Evolutionary conservation across 1,284 basidiomycete genomes (phyloP).

Genomic region (Tylopilus orsonianus): DNA sequence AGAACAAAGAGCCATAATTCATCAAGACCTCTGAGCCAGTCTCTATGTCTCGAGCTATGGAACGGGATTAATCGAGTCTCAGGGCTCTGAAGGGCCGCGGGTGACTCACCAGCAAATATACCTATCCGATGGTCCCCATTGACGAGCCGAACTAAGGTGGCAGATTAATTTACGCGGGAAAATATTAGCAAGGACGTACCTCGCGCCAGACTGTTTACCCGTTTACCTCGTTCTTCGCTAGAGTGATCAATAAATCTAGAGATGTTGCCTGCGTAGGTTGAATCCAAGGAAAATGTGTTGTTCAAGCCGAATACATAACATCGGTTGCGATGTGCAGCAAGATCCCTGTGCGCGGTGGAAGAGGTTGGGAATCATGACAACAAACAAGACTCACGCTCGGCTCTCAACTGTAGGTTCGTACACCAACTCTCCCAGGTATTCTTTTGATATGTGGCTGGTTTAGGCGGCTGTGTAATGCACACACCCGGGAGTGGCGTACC

Average conservation of each 20-base stretch:
- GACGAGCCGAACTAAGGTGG: constrained; percentile 47
- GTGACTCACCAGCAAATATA: constrained; percentile 49
- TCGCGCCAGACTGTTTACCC: constrained; percentile 45
- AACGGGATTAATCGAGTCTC: background rate
- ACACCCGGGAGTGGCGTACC: constrained; percentile 30
- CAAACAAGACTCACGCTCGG: constrained; percentile 42
- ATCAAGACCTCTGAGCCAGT: constrained; percentile 49
- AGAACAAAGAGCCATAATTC: constrained; percentile 52
- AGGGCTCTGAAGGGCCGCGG: background rate
- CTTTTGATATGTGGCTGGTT: constrained; percentile 27
- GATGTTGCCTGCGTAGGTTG: constrained; percentile 51
- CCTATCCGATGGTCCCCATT: constrained; percentile 61
- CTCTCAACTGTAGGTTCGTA: constrained; percentile 29
- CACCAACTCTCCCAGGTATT: constrained; percentile 48
- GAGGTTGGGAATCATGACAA: background rate
- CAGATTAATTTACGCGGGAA: constrained; percentile 5
- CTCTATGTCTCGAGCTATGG: constrained; percentile 36
- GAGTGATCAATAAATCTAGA: constrained; percentile 63
- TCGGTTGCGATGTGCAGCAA: constrained; percentile 37
- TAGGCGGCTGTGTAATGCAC: background rate
- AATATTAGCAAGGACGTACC: constrained; percentile 33
- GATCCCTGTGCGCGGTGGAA: constrained; percentile 15
- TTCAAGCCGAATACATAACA: constrained; percentile 61
- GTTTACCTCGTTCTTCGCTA: constrained; percentile 7
- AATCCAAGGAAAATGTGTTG: constrained; percentile 44